Percentiles rank a stretch among this genome's conserved stretches.
phyloP scores from a whole-genome alignment of 2,329 filamentous ascomycete genomes.

The Neonectria coccinea region DNA sequence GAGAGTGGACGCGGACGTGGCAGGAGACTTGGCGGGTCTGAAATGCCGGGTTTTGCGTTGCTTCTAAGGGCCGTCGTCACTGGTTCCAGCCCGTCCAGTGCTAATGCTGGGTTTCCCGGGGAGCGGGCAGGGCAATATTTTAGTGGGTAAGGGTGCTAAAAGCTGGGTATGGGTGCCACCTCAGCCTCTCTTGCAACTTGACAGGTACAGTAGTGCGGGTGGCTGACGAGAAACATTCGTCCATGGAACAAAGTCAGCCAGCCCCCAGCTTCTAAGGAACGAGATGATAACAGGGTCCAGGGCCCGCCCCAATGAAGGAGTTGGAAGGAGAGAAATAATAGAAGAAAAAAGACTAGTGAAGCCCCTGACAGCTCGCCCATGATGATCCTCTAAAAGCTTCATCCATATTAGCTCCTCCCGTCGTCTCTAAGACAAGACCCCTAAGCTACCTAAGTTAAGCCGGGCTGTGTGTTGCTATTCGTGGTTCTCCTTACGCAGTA shows the following conservation, averaged over 20 bases:
- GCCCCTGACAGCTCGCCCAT: neutral
- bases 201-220: neutral
- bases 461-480: conserved; percentile 31
- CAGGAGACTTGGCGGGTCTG: conserved; percentile 26
- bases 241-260: neutral
- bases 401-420: neutral
- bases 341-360: neutral
- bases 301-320: neutral
- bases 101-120: neutral
- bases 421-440: neutral
- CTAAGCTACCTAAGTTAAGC: conserved; percentile 4
- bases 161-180: neutral
- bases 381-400: neutral
- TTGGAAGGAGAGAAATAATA: too few species aligned
- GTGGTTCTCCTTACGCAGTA: conserved; percentile 8
- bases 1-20: conserved; percentile 27
- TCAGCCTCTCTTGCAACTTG: neutral
- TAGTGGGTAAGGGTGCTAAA: neutral
- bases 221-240: neutral
- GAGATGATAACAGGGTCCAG: too few species aligned
- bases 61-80: conserved; percentile 13
- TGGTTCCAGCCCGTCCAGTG: neutral
- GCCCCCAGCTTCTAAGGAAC: neutral
- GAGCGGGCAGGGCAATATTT: too few species aligned
- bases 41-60: conserved; percentile 23